Evolutionary conservation across 345 rosid species (phyloP).

Genomic region (Xanthoceras sorbifolium): DNA sequence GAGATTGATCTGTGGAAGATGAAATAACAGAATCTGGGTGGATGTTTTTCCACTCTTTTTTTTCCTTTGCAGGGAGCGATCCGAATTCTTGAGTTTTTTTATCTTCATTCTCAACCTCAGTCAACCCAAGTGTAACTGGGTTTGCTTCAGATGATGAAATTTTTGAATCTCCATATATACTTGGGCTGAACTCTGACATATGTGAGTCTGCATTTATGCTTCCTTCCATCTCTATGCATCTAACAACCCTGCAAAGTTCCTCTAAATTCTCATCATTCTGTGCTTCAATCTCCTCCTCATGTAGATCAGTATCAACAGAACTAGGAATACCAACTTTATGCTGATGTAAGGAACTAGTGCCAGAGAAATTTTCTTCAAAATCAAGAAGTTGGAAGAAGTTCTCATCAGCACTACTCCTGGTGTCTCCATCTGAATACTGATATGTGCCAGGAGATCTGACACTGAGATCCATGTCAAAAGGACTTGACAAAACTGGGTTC

Average conservation of each 20-base stretch:
- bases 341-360: conserved; percentile 34
- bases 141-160: conserved; percentile 23
- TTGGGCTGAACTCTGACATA: conserved; percentile 33
- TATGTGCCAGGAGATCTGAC: conserved; percentile 45
- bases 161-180: conserved; percentile 23
- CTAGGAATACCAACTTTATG: conserved; percentile 33
- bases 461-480: conserved; percentile 31
- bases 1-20: conserved; percentile 43
- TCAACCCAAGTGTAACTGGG: conserved; percentile 26
- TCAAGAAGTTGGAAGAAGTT: conserved; percentile 54
- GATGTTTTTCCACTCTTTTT: conserved; percentile 21
- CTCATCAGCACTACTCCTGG: conserved; percentile 54
- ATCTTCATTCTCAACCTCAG: conserved; percentile 34
- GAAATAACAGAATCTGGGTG: conserved; percentile 31
- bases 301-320: conserved; percentile 26
- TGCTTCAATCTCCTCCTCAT: conserved; percentile 40
- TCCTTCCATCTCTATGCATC: conserved; percentile 56
- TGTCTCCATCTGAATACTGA: conserved; percentile 56
- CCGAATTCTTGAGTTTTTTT: conserved; percentile 30
- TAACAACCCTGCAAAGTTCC: conserved; percentile 55
- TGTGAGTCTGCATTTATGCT: conserved; percentile 33
- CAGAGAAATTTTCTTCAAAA: conserved; percentile 44
- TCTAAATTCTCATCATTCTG: conserved; percentile 43
- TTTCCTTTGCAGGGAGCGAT: conserved; percentile 31
- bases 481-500: conserved; percentile 42